These are phyloP conservation scores for Juncus effusus DNA, from an alignment of 176 grass and related monocot species.

Conservation along the genomic window DNA sequence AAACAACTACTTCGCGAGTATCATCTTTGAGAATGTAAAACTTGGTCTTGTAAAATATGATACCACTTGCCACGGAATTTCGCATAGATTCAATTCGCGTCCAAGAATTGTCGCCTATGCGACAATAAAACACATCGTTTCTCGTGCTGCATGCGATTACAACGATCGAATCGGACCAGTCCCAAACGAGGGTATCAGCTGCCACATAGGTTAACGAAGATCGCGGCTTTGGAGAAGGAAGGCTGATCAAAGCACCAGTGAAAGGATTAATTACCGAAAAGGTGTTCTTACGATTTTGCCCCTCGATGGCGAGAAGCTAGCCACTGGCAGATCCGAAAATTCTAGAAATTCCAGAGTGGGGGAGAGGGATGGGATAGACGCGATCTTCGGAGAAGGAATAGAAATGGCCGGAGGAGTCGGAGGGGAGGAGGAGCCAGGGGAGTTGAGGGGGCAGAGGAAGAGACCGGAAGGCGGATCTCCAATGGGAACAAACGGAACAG, in stretches of 20 bases:
- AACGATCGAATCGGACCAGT: not conserved
- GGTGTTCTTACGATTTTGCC: not conserved
- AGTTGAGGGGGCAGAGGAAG: conserved; percentile 33
- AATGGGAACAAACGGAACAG: conserved; percentile 48
- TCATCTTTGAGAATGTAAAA: not conserved
- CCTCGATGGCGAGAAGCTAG: not conserved
- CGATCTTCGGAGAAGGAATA: conserved; percentile 43
- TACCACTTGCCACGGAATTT: not conserved
- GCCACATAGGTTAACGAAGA: not conserved
- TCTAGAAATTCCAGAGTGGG: not conserved
- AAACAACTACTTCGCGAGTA: not conserved
- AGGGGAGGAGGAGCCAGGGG: conserved; percentile 42
- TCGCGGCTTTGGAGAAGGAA: not conserved
- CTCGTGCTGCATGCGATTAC: not conserved
- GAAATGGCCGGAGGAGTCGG: conserved; percentile 35
- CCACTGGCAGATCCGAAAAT: conserved; percentile 1
- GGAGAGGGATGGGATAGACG: conserved; percentile 27
- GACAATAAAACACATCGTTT: not conserved
- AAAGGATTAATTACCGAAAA: not conserved
- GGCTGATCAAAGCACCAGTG: not conserved
- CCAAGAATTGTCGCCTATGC: not conserved
- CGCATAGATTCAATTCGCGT: not conserved
- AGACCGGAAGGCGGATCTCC: conserved; percentile 27
- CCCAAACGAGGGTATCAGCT: not conserved
- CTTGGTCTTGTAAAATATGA: not conserved